Conservation (phyloP, 2,329 filamentous ascomycete genomes). For the Arthrobotrys megalospora region DNA sequence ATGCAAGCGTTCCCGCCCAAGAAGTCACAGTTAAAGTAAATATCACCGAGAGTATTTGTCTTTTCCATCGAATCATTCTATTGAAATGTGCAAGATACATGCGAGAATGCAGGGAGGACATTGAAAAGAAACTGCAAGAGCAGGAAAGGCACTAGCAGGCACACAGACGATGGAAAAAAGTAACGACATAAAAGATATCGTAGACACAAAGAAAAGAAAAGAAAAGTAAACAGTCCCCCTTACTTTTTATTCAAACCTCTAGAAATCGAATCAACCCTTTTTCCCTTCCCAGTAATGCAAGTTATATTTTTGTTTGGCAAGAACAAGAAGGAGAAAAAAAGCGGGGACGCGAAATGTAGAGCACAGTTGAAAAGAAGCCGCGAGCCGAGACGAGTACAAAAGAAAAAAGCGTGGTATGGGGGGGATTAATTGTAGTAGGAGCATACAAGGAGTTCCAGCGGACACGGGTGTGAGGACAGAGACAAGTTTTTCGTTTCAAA, state of each 20-base stretch:
- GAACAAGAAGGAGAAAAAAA: constrained; percentile 41
- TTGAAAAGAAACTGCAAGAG: constrained; percentile 17
- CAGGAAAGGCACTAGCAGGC: constrained; percentile 21
- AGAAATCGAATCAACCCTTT: constrained; percentile 51
- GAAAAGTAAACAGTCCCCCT: constrained; percentile 33
- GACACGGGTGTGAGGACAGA: constrained; percentile 2
- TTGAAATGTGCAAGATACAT: constrained; percentile 57
- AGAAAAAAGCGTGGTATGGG: constrained; percentile 4
- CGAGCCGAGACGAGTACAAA: constrained; percentile 1
- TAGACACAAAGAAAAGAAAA: constrained; percentile 24
- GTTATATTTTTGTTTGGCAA: constrained; percentile 1
- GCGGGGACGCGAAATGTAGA: constrained; percentile 36
- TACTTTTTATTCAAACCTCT: constrained; percentile 50
- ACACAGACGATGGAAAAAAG: constrained; percentile 35
- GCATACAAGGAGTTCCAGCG: constrained; percentile 20
- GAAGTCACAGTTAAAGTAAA: not conserved
- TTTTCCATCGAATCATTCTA: constrained; percentile 59
- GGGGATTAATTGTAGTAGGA: constrained; percentile 21
- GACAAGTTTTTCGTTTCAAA: constrained; percentile 8
- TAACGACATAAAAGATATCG: constrained; percentile 28
- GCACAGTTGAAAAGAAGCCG: constrained; percentile 34
- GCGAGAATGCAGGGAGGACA: constrained; percentile 46
- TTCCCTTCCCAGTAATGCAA: constrained; percentile 42
- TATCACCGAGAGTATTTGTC: not conserved
- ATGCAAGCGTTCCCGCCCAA: not conserved